Conservation (phyloP, 352 stramenopile genomes). For the Phytophthora citricola region DNA sequence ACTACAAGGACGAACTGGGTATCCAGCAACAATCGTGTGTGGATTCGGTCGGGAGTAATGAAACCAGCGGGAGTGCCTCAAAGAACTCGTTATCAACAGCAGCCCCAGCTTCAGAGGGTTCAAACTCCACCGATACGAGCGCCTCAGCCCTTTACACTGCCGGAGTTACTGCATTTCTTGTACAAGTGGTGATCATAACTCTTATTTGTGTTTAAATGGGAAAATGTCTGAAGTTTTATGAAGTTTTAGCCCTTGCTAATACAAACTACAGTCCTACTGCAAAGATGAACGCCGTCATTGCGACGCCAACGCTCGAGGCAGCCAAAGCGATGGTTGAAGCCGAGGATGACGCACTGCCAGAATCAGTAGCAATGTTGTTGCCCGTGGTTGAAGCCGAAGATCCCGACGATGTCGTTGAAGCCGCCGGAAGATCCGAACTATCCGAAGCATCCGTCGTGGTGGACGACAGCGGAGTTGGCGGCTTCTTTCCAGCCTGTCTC, state of each 20-base stretch:
- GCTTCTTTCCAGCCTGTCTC: too few relatives aligned
- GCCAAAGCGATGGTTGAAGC: constrained; percentile 11
- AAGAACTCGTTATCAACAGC: constrained; percentile 3
- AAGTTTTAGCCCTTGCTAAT: background rate
- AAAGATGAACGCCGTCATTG: constrained; percentile 5
- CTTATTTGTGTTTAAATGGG: background rate
- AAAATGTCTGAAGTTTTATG: constrained; percentile 1
- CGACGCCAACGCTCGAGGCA: constrained; percentile 6
- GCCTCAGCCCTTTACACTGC: background rate
- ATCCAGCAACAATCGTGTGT: constrained; percentile 7
- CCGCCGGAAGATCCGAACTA: background rate
- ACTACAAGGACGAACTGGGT: constrained; percentile 16
- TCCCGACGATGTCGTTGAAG: background rate
- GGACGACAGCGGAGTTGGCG: too few relatives aligned
- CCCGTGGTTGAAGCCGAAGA: constrained; percentile 12
- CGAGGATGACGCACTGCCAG: constrained; percentile 7
- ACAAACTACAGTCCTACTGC: constrained; percentile 5
- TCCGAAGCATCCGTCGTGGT: background rate
- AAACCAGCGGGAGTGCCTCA: background rate
- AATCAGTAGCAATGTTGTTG: constrained; percentile 19
- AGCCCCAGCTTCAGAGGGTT: background rate
- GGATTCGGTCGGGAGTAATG: background rate
- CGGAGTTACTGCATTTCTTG: background rate
- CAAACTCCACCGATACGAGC: constrained; percentile 4
- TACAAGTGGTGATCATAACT: background rate